Base-by-base conservation (phyloP, 177 flowering plant species). In the Telopea speciosissima region DNA sequence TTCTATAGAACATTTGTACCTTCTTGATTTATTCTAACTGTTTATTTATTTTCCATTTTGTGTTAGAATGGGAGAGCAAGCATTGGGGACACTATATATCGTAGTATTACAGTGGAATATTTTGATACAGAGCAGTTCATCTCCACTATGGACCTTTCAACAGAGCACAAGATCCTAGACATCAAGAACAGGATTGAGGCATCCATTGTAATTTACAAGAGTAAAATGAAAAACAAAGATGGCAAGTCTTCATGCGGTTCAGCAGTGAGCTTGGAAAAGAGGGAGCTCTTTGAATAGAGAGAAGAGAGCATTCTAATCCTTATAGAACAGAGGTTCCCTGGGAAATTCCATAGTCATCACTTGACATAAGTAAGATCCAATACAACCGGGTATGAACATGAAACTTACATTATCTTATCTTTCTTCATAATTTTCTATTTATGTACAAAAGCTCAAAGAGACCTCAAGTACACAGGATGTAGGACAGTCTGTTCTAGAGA, bases 201-300 rank as follows among this genome's bases (percentile, higher is more conserved):
- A 10, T 93, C 97, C 0, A 85, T 91, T 9, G 79, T 91, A 66
- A 93, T 93, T 42, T 93, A 97, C 97, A 84, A 81, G 74, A 87
- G 97, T 79, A 93, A 93, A 77, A 88, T 93, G 95, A 45, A 72
- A 74, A 79, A 82, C 66, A 91, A 91, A 79, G 97, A 91, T 67
- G 74, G 78, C 4, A 91, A 88, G 69, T 85, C 93, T 61, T 69
- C 90, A 16, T 93, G 94, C 97, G 83, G 91, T 66, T 86, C 97
- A 24, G 87, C 85, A 8, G 85, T 93, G n/a, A 90, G 97, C 74
- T 58, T 89, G 75, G 97, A 89, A 79, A 91, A 88, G 76, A 84
- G 98, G 61, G 97, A 90, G 71, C 81, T 85, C 19, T 93, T 93
- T 60, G 98, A 93, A 80, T 97, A 93, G 68, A 91, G 98, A 75